A percentile compares a stretch with the other conserved stretches of the same genome.
phyloP scores from a whole-genome alignment of 805 yeast genomes.

The Metschnikowia matae region DNA sequence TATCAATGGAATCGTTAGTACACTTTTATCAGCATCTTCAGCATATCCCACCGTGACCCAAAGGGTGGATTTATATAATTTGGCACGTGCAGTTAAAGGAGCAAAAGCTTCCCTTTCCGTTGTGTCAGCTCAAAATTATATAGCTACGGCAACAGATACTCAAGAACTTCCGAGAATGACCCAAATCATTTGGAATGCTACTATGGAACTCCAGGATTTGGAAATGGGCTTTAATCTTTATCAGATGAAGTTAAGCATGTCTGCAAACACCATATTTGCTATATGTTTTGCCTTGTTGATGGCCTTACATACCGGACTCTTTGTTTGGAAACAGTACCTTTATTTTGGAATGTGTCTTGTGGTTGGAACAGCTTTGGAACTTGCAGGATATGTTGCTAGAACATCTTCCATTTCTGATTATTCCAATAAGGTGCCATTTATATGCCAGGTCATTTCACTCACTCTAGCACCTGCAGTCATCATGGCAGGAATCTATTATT shows the following conservation, averaged over 20 bases:
- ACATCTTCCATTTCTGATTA: slow-evolving; percentile 35
- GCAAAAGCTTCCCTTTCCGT: slow-evolving; percentile 21
- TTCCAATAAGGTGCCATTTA: slow-evolving; percentile 34
- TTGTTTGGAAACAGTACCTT: slow-evolving; percentile 48
- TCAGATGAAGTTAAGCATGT: slow-evolving; percentile 14
- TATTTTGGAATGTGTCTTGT: slow-evolving; percentile 63
- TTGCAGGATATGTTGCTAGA: slow-evolving; percentile 66
- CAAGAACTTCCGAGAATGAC: slow-evolving; percentile 19
- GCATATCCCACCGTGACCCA: slow-evolving; percentile 17
- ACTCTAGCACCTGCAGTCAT: slow-evolving; percentile 80
- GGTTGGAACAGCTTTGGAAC: slow-evolving; percentile 55
- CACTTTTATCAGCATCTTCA: slow-evolving; percentile 13
- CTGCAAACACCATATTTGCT: slow-evolving; percentile 14
- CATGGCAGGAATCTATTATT: slow-evolving; percentile 78
- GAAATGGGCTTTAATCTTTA: slow-evolving; percentile 19
- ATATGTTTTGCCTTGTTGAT: slow-evolving; percentile 15
- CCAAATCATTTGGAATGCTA: slow-evolving; percentile 17
- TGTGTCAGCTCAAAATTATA: slow-evolving; percentile 17
- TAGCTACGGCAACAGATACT: slow-evolving; percentile 23
- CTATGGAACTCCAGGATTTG: slow-evolving; percentile 20
- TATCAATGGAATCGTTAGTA: slow-evolving; percentile 9
- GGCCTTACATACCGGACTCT: slow-evolving; percentile 20
- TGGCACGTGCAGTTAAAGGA: slow-evolving; percentile 17
- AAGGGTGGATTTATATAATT: slow-evolving; percentile 12
- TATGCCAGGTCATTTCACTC: slow-evolving; percentile 63